These are phyloP conservation scores for Kandelia obovata DNA, from an alignment of 345 rosid species.

Conservation along the genomic window DNA sequence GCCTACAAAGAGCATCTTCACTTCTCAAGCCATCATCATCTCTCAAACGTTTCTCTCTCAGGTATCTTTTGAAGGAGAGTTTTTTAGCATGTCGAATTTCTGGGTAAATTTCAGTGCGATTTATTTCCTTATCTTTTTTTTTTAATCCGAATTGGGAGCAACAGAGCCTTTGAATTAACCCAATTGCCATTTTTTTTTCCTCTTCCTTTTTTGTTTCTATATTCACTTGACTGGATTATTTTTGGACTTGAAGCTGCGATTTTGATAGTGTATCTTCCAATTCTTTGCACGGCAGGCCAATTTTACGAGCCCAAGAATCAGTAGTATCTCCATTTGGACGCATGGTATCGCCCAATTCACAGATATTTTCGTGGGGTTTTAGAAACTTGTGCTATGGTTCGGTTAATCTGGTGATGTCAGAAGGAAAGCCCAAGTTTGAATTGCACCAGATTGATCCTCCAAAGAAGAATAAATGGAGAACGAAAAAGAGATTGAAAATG, in stretches of 20 bases:
- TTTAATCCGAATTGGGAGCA: too few relatives aligned
- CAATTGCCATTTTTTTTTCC: too few relatives aligned
- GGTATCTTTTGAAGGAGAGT: conserved; percentile 1
- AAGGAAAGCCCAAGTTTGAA: conserved; percentile 92
- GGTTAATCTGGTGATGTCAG: conserved; percentile 68
- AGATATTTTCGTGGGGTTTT: conserved; percentile 28
- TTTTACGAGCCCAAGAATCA: conserved; percentile 9
- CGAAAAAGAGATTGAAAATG: conserved; percentile 69
- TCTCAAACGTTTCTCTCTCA: conserved; percentile 2
- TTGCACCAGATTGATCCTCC: conserved; percentile 71
- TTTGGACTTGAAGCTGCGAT: background rate
- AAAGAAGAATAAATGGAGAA: conserved; percentile 74
- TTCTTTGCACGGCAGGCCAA: conserved; percentile 4
- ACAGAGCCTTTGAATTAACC: too few relatives aligned
- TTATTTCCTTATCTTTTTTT: too few relatives aligned
- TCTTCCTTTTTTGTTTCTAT: background rate
- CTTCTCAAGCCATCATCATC: conserved; percentile 13
- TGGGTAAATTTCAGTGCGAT: too few relatives aligned
- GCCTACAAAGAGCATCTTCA: conserved; percentile 15
- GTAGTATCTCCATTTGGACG: conserved; percentile 12
- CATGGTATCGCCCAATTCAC: conserved; percentile 12
- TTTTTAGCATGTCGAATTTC: too few relatives aligned
- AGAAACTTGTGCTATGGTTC: conserved; percentile 61
- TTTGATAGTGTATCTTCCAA: background rate
- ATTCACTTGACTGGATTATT: background rate